Conservation (phyloP, 345 rosid genomes). For the Melastoma malabathricum region DNA sequence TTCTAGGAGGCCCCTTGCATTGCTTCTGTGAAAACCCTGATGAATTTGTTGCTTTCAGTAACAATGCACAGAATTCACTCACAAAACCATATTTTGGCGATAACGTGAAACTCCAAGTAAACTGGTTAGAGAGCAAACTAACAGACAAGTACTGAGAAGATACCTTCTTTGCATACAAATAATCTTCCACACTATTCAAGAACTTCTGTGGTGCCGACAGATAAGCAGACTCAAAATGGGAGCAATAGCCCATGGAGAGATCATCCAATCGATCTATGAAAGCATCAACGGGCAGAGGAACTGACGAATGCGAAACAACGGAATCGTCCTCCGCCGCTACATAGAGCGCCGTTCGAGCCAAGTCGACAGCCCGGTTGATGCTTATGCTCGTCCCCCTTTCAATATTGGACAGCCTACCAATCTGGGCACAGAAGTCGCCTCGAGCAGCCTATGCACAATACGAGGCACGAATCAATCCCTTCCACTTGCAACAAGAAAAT, state of each 20-base stretch:
- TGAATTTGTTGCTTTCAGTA: conserved; percentile 3
- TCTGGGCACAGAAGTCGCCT: conserved; percentile 11
- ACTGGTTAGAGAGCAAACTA: too few relatives aligned
- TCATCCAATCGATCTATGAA: conserved; percentile 39
- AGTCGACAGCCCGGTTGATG: conserved; percentile 44
- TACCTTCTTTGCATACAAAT: conserved; percentile 40
- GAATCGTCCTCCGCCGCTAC: conserved; percentile 68
- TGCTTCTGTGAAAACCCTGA: conserved; percentile 42
- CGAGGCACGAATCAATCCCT: too few relatives aligned
- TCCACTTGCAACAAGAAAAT: too few relatives aligned
- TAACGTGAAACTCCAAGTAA: background rate
- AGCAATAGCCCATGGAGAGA: conserved; percentile 50
- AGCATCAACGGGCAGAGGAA: conserved; percentile 48
- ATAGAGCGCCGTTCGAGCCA: conserved; percentile 38
- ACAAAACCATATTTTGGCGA: background rate
- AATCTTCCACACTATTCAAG: conserved; percentile 39
- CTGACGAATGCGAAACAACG: conserved; percentile 48
- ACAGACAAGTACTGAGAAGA: background rate
- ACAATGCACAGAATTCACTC: background rate
- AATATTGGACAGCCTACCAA: conserved; percentile 22
- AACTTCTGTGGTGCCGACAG: conserved; percentile 27
- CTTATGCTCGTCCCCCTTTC: conserved; percentile 50
- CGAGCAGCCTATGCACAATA: too few relatives aligned
- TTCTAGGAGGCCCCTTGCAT: conserved; percentile 19
- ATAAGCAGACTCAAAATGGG: conserved; percentile 19